These are phyloP conservation scores for Macrotyloma uniflorum DNA, from an alignment of 306 rosid species.

Conservation along the genomic window DNA sequence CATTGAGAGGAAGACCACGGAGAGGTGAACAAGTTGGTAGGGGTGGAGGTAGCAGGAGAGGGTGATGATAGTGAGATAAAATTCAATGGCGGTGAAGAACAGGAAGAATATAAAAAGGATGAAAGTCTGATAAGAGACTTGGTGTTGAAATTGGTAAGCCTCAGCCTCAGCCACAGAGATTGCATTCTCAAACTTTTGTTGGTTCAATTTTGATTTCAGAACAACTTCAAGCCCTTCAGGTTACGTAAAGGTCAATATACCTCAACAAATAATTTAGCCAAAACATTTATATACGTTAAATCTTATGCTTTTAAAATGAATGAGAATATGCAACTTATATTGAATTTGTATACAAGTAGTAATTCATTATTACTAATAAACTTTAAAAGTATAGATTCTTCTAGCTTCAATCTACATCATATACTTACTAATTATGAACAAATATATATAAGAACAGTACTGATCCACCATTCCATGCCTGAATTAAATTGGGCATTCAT, in stretches of 20 bases:
- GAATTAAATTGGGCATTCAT: not conserved
- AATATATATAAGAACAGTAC: not conserved
- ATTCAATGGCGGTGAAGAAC: conserved; percentile 12
- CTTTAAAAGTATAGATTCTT: not conserved
- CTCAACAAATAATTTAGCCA: no score
- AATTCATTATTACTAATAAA: not conserved
- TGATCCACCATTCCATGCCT: not conserved
- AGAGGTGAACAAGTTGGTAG: conserved; percentile 36
- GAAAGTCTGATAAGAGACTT: conserved; percentile 15
- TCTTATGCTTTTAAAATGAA: no score
- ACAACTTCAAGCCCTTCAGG: not conserved
- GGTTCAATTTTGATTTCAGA: not conserved
- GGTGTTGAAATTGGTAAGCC: not conserved
- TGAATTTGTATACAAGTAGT: not conserved
- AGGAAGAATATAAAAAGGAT: conserved; percentile 16
- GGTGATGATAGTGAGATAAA: conserved; percentile 37
- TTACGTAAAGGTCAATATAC: not conserved
- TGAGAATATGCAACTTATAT: no score
- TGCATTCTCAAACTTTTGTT: not conserved
- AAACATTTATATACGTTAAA: no score
- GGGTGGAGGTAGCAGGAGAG: conserved; percentile 31
- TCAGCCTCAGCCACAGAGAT: no score
- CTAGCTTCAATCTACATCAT: conserved; percentile 5
- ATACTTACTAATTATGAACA: not conserved
- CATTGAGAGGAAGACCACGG: conserved; percentile 69